phyloP scores from a whole-genome alignment of 169 alveolate genomes.

The Perkinsus olseni region DNA sequence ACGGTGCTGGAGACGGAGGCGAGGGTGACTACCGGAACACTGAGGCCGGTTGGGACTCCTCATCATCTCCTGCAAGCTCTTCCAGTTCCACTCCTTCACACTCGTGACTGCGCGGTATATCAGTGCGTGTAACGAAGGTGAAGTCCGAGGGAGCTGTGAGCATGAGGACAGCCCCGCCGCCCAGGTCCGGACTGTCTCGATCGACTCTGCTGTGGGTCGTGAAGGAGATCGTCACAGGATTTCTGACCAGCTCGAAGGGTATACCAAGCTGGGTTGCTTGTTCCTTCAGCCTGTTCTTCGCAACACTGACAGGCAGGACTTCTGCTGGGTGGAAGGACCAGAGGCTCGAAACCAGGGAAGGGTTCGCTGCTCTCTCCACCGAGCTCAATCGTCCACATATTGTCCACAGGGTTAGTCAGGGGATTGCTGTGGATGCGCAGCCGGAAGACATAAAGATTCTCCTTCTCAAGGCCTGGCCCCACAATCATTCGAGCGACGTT shows the following conservation, averaged over 20 bases:
- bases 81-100: not conserved
- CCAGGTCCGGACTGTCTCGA: not conserved
- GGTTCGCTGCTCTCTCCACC: constrained; percentile 3
- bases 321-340: constrained; percentile 1
- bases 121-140: not conserved
- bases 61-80: not conserved
- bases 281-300: not conserved
- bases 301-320: not conserved
- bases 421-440: not conserved
- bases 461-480: not conserved
- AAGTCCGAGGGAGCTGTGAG: not conserved
- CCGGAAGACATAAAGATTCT: not conserved
- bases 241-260: not conserved
- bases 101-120: not conserved
- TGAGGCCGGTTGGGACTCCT: not conserved
- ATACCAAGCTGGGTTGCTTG: not conserved
- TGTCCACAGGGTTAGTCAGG: not conserved
- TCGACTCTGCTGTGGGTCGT: not conserved
- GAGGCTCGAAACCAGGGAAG: not conserved
- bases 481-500: not conserved
- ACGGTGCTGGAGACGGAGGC: not conserved
- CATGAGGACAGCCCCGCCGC: not conserved
- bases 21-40: not conserved
- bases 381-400: not conserved
- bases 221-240: not conserved